Conservation (phyloP, 2,329 filamentous ascomycete genomes). For the Hypocreales sp. region DNA sequence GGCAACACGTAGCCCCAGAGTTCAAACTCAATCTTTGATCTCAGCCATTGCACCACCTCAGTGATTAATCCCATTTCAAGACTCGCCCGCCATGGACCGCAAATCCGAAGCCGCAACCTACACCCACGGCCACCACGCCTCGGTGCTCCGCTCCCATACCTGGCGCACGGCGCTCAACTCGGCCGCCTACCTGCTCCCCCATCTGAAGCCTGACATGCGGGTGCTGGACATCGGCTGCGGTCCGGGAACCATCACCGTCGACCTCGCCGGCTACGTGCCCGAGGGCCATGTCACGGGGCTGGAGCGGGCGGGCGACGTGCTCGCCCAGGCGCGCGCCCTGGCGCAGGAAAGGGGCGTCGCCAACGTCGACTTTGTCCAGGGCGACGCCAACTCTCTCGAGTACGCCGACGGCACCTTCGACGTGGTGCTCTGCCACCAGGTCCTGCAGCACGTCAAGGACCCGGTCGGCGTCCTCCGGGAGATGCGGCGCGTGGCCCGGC, state of each 20-base stretch:
- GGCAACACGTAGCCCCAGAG: no score
- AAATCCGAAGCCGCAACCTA: constrained; percentile 11
- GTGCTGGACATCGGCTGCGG: constrained; percentile 33
- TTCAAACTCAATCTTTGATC: background rate
- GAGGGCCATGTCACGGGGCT: constrained; percentile 21
- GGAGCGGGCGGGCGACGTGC: constrained; percentile 17
- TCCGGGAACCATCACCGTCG: constrained; percentile 29
- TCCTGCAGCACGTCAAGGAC: constrained; percentile 22
- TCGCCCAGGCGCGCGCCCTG: constrained; percentile 14
- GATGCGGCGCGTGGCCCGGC: constrained; percentile 23
- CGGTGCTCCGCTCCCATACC: constrained; percentile 20
- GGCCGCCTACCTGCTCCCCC: constrained; percentile 23
- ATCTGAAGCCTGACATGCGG: constrained; percentile 19
- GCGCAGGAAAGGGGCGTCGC: constrained; percentile 13
- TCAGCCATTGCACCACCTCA: no score
- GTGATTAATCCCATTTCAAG: no score
- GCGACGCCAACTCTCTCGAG: constrained; percentile 13
- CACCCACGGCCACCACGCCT: constrained; percentile 22
- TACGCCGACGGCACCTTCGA: constrained; percentile 23
- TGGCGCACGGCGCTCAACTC: constrained; percentile 25
- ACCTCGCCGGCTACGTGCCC: constrained; percentile 19
- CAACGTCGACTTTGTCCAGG: constrained; percentile 16
- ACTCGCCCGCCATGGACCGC: constrained; percentile 1
- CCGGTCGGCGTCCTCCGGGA: constrained; percentile 18
- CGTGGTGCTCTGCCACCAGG: constrained; percentile 21